Percentiles rank a stretch among this genome's conserved stretches.
Conservation (phyloP, 331 rosid genomes). For the Arachis monticola region DNA sequence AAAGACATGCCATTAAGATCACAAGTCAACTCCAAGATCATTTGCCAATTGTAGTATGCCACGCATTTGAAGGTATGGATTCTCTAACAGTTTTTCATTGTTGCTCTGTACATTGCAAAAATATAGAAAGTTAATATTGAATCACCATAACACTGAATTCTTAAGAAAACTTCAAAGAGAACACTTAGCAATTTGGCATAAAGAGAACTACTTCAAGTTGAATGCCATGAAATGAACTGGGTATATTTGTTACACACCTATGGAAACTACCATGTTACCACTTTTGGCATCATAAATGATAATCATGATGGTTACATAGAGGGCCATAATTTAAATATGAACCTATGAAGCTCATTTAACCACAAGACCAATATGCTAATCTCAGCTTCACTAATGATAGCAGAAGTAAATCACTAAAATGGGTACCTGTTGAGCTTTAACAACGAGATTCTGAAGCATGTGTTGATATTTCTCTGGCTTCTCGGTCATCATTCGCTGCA, state of each 20-base stretch:
- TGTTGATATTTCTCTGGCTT: conserved; percentile 95
- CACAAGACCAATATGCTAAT: conserved; percentile 23
- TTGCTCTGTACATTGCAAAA: conserved; percentile 72
- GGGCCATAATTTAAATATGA: conserved; percentile 3
- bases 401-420: conserved; percentile 34
- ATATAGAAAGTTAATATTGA: conserved; percentile 31
- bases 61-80: conserved; percentile 99
- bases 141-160: conserved; percentile 26
- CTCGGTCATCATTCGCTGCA: conserved; percentile 97
- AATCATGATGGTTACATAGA: conserved; percentile 1
- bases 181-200: conserved; percentile 22
- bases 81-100: conserved; percentile 96
- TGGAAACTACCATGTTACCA: neutral
- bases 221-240: conserved; percentile 10
- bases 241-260: neutral
- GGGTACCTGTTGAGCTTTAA: conserved; percentile 97
- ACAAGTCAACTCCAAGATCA: conserved; percentile 84
- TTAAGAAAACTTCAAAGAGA: conserved; percentile 30
- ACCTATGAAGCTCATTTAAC: conserved; percentile 1
- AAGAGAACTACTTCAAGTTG: conserved; percentile 17
- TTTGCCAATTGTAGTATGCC: conserved; percentile 97
- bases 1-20: conserved; percentile 46
- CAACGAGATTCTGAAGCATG: conserved; percentile 95
- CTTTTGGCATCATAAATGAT: conserved; percentile 7
- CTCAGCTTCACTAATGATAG: conserved; percentile 4